phyloP scores from a whole-genome alignment of 2,329 filamentous ascomycete species.

The Clonostachys chloroleuca region DNA sequence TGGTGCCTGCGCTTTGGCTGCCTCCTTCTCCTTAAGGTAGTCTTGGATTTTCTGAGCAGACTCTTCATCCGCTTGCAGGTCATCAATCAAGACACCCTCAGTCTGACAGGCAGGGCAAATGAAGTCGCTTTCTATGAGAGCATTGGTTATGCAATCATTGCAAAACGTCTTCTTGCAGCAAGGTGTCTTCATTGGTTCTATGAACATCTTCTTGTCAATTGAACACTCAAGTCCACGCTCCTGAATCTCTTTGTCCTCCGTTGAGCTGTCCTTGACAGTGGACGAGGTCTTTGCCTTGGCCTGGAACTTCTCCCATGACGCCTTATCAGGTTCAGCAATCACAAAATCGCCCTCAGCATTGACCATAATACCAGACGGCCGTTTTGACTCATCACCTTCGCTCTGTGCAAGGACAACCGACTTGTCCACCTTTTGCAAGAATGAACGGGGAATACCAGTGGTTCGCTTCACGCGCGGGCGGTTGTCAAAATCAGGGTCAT shows the following conservation, averaged over 20 bases:
- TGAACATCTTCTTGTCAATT: conserved; percentile 96
- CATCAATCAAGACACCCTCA: conserved; percentile 89
- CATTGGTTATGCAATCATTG: conserved; percentile 99
- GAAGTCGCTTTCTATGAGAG: conserved; percentile 97
- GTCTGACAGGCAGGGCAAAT: conserved; percentile 88
- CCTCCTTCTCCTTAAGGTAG: conserved; percentile 58
- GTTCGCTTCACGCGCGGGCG: conserved; percentile 91
- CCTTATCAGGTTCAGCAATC: conserved; percentile 91
- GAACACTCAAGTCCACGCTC: conserved; percentile 87
- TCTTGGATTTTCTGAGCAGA: conserved; percentile 72
- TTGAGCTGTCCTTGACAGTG: conserved; percentile 71
- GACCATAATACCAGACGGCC: conserved; percentile 89
- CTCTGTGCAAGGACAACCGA: conserved; percentile 70
- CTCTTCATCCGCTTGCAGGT: conserved; percentile 80
- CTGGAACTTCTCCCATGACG: conserved; percentile 94
- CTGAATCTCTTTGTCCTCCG: conserved; percentile 81
- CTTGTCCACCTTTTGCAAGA: conserved; percentile 94
- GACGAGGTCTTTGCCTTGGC: conserved; percentile 87
- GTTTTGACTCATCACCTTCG: conserved; percentile 77
- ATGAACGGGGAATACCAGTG: conserved; percentile 92
- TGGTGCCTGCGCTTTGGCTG: conserved; percentile 21
- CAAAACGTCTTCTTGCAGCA: conserved; percentile 99
- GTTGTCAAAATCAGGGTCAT: conserved; percentile 93
- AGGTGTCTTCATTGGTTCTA: conserved; percentile 98
- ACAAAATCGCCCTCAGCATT: conserved; percentile 98